Conservation (phyloP, 1,284 basidiomycete species). For the Microbotryum scabiosae region DNA sequence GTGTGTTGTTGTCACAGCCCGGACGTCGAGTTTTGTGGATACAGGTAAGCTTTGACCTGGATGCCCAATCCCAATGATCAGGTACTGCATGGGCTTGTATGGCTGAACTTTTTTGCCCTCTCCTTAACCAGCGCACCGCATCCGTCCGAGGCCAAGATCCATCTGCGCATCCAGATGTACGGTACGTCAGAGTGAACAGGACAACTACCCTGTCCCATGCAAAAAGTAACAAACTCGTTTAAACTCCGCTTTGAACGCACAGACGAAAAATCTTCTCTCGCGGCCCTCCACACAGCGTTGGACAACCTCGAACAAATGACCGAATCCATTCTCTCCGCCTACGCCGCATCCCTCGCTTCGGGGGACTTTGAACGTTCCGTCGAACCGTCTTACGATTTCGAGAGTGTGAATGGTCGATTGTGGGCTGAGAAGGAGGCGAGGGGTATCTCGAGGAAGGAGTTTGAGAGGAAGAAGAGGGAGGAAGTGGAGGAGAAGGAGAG, state of each 20-base stretch:
- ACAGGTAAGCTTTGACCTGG: constrained; percentile 54
- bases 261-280: constrained; percentile 32
- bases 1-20: constrained; percentile 51
- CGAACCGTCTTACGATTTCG: constrained; percentile 29
- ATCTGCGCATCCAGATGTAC: constrained; percentile 96
- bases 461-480: constrained; percentile 12
- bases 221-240: background rate
- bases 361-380: constrained; percentile 31
- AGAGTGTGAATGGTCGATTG: constrained; percentile 24
- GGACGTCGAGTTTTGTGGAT: constrained; percentile 98
- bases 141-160: constrained; percentile 92
- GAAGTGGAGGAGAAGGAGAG: constrained; percentile 1
- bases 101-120: constrained; percentile 3
- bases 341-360: constrained; percentile 24
- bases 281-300: constrained; percentile 31
- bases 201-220: no score
- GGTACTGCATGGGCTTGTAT: background rate
- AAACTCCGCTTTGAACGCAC: background rate
- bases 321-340: constrained; percentile 26
- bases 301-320: constrained; percentile 33
- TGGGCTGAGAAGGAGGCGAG: constrained; percentile 29
- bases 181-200: constrained; percentile 53
- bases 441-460: constrained; percentile 19
- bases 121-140: constrained; percentile 65
- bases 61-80: background rate